A percentile compares a stretch with the other conserved stretches of the same genome.
Conservation (phyloP, 2,329 filamentous ascomycete genomes). For the Fusarium albosuccineum region DNA sequence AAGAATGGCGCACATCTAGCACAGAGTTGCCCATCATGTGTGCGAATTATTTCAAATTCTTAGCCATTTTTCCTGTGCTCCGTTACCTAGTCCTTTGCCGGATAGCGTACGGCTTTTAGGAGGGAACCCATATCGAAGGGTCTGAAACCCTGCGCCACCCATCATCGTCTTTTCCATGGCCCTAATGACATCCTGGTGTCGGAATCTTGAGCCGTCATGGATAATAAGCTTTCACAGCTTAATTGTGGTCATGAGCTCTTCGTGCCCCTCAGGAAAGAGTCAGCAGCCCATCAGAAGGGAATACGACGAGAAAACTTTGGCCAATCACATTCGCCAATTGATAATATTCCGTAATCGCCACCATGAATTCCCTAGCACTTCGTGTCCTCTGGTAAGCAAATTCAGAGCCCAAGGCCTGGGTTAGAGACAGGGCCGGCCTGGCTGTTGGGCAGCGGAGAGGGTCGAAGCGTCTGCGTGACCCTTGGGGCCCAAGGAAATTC, state of each 20-base stretch:
- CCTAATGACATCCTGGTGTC: neutral
- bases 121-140: constrained; percentile 7
- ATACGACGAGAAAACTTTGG: neutral
- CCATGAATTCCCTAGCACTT: neutral
- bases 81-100: no score
- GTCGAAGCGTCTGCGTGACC: neutral
- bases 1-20: no score
- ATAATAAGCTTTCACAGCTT: constrained; percentile 6
- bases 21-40: no score
- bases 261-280: neutral
- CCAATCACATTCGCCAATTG: constrained; percentile 46
- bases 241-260: constrained; percentile 14
- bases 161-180: constrained; percentile 18
- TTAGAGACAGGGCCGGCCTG: constrained; percentile 15
- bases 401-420: constrained; percentile 16
- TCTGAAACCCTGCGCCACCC: constrained; percentile 36
- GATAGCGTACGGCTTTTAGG: constrained; percentile 1
- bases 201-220: constrained; percentile 16
- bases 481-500: constrained; percentile 4
- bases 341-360: constrained; percentile 13
- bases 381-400: constrained; percentile 8
- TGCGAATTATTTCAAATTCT: no score
- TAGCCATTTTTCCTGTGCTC: no score
- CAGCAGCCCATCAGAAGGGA: constrained; percentile 12
- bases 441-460: constrained; percentile 27